Evolutionary conservation across 305 asterid genomes (phyloP).

Genomic region (Fraxinus floribunda): DNA sequence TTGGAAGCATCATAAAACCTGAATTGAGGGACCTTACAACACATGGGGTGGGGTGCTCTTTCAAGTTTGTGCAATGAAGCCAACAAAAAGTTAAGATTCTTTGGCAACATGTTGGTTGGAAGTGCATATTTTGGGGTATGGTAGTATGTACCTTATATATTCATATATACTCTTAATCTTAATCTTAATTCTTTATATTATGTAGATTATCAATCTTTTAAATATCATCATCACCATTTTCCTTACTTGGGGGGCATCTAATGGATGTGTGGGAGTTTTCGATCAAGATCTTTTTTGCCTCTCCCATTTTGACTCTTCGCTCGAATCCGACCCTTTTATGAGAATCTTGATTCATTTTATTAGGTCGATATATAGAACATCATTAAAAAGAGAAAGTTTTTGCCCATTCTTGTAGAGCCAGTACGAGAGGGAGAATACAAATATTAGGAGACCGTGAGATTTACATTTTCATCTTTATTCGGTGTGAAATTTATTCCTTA

Average conservation of each 20-base stretch:
- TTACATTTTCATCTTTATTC: no score
- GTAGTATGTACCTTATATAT: constrained; percentile 12
- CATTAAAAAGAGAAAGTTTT: not conserved
- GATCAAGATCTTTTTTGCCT: not conserved
- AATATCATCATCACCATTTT: not conserved
- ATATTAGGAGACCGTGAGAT: not conserved
- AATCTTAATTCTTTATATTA: not conserved
- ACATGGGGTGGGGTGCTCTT: constrained; percentile 19
- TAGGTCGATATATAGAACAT: not conserved
- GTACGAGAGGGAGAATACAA: not conserved
- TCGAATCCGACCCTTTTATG: not conserved
- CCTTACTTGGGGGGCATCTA: not conserved
- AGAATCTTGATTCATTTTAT: not conserved
- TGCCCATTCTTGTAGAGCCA: not conserved
- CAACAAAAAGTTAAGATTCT: constrained; percentile 11
- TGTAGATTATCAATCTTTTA: not conserved
- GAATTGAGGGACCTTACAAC: constrained; percentile 4
- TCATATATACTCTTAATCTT: not conserved
- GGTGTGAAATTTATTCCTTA: no score
- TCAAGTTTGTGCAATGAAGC: not conserved
- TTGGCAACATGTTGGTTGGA: constrained; percentile 49
- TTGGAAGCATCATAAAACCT: not conserved
- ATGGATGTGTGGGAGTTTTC: not conserved
- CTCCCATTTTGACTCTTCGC: not conserved
- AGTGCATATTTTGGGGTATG: constrained; percentile 45